Evolutionary conservation across 1,284 basidiomycete genomes (phyloP).

Genomic region (Boletus semigastroideus): DNA sequence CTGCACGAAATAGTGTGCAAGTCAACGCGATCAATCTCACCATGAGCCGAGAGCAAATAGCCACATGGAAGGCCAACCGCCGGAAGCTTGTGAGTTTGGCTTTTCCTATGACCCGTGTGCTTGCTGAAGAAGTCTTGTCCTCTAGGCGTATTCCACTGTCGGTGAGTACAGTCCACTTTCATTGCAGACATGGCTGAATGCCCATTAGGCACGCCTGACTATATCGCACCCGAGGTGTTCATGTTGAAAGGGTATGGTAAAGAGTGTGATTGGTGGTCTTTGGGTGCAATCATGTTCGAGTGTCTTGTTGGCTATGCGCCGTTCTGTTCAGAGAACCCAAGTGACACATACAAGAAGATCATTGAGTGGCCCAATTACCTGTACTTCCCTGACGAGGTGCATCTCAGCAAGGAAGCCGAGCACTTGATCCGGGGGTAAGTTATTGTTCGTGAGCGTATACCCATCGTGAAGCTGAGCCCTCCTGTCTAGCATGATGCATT

Average conservation of each 20-base stretch:
- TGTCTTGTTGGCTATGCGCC: conserved; percentile 97
- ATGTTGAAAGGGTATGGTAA: conserved; percentile 97
- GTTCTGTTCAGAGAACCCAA: conserved; percentile 97
- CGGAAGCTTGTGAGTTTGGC: conserved; percentile 78
- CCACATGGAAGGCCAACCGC: conserved; percentile 98
- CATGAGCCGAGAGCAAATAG: conserved; percentile 93
- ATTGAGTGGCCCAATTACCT: conserved; percentile 93
- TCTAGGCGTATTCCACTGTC: conserved; percentile 94
- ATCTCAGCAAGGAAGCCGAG: conserved; percentile 90
- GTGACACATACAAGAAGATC: conserved; percentile 99
- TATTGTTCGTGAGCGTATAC: conserved; percentile 8
- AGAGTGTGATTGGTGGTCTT: conserved; percentile 98
- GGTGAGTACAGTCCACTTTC: conserved; percentile 49
- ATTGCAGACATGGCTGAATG: conserved; percentile 2
- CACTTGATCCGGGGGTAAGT: conserved; percentile 82
- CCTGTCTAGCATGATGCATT: conserved; percentile 72
- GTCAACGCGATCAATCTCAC: conserved; percentile 95
- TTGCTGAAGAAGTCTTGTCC: conserved; percentile 11
- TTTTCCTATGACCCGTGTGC: background rate
- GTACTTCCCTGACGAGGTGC: conserved; percentile 95
- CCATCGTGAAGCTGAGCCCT: conserved; percentile 6
- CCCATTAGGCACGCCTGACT: conserved; percentile 41
- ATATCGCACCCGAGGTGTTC: conserved; percentile 99
- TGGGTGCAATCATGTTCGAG: conserved; percentile 98
- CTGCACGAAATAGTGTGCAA: conserved; percentile 88